Conservation (phyloP, 495 filamentous ascomycete genomes). For the Ascobolus immersus region DNA sequence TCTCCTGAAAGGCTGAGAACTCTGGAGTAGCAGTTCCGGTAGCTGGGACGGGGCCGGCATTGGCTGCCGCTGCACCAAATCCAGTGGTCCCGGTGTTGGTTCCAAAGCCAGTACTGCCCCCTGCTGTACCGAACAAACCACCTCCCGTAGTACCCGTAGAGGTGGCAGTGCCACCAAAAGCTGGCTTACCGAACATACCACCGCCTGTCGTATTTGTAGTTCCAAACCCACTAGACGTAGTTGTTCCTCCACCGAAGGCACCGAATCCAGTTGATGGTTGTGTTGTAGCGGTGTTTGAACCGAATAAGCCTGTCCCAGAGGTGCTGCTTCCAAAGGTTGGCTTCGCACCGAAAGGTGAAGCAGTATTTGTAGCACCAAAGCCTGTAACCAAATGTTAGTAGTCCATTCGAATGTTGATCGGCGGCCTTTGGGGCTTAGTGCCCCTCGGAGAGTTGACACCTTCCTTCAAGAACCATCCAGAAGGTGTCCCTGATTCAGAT, state of each 20-base stretch:
- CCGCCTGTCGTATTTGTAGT: conserved; percentile 14
- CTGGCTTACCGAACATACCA: conserved; percentile 16
- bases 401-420: no score
- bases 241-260: conserved; percentile 23
- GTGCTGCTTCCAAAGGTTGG: conserved; percentile 20
- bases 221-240: conserved; percentile 16
- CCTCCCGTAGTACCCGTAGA: conserved; percentile 19
- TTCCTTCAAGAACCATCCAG: no score
- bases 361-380: conserved; percentile 24
- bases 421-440: no score
- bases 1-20: conserved; percentile 56
- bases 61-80: conserved; percentile 20
- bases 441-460: no score
- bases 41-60: conserved; percentile 16
- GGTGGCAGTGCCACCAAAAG: conserved; percentile 24
- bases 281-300: conserved; percentile 19
- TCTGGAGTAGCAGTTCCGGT: conserved; percentile 48
- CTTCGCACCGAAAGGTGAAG: conserved; percentile 17
- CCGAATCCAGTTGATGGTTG: conserved; percentile 28
- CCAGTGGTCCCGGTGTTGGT: conserved; percentile 21
- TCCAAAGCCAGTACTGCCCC: conserved; percentile 21
- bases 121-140: conserved; percentile 17
- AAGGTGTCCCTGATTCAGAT: no score
- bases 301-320: conserved; percentile 22
- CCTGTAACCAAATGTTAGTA: conserved; percentile 18